Percentiles rank a stretch among this genome's conserved stretches.
Conservation (phyloP, 2,329 filamentous ascomycete species). For the Xylariaceae sp. region DNA sequence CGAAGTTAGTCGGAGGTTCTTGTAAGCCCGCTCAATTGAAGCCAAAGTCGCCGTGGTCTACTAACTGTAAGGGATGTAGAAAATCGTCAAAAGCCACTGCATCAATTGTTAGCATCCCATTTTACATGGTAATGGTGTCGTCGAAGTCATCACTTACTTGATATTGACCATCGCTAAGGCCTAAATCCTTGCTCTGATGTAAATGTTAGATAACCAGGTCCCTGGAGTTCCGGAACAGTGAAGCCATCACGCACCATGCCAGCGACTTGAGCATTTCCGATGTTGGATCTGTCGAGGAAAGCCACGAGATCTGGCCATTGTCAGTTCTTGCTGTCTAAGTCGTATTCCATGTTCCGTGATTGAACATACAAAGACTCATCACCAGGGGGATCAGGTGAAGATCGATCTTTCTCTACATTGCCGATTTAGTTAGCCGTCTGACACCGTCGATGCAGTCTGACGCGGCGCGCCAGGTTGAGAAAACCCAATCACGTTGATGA, state of each 20-base stretch:
- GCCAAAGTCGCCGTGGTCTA: neutral
- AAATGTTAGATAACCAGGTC: neutral
- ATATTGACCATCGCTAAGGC: constrained; percentile 36
- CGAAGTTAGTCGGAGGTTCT: neutral
- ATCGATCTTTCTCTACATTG: constrained; percentile 16
- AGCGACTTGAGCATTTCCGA: constrained; percentile 36
- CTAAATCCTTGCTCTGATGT: constrained; percentile 29
- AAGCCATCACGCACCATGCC: constrained; percentile 28
- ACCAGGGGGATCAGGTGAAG: constrained; percentile 14
- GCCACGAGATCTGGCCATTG: constrained; percentile 30
- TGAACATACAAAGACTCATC: constrained; percentile 15
- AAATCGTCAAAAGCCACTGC: constrained; percentile 41
- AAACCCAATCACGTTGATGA: no score
- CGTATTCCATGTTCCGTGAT: neutral
- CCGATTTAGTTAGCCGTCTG: neutral
- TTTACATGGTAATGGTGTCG: neutral
- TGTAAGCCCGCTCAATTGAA: neutral
- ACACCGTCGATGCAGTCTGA: neutral
- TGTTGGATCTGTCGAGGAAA: constrained; percentile 38
- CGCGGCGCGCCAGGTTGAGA: neutral
- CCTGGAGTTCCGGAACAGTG: neutral
- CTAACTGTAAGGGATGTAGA: constrained; percentile 41
- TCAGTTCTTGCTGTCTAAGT: neutral
- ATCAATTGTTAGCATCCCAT: constrained; percentile 5
- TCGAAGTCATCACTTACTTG: constrained; percentile 27